Evolutionary conservation across 805 yeast species (phyloP).

Genomic region (Lipomyces spencermartinsiae): DNA sequence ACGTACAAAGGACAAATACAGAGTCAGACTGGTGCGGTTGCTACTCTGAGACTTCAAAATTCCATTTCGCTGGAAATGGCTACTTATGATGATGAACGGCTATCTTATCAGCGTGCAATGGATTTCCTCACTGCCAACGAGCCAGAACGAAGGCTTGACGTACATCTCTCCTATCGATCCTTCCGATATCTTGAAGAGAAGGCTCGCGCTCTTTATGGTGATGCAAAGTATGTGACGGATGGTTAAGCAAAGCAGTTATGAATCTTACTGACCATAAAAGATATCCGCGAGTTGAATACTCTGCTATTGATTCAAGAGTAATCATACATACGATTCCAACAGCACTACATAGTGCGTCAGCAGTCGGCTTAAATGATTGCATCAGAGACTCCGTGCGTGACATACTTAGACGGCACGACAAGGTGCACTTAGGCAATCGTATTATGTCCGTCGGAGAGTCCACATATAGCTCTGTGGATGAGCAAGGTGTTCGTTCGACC

Average conservation of each 20-base stretch:
- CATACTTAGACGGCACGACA: not conserved
- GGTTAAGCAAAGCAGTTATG: not conserved
- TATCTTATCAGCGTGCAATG: not conserved
- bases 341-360: not conserved
- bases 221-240: not conserved
- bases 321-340: not conserved
- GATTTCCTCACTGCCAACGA: not conserved
- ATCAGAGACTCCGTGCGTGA: not conserved
- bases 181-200: not conserved
- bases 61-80: not conserved
- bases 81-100: not conserved
- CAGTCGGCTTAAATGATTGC: not conserved
- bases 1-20: not conserved
- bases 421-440: not conserved
- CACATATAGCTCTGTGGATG: not conserved
- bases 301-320: not conserved
- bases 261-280: not conserved
- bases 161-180: not conserved
- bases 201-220: not conserved
- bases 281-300: not conserved
- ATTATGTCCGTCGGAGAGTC: not conserved
- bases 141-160: constrained; percentile 1
- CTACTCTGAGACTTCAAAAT: not conserved
- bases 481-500: not conserved
- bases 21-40: not conserved